Evolutionary conservation across 2,329 filamentous ascomycete genomes (phyloP).

Genomic region (Neopestalotiopsis sp.): DNA sequence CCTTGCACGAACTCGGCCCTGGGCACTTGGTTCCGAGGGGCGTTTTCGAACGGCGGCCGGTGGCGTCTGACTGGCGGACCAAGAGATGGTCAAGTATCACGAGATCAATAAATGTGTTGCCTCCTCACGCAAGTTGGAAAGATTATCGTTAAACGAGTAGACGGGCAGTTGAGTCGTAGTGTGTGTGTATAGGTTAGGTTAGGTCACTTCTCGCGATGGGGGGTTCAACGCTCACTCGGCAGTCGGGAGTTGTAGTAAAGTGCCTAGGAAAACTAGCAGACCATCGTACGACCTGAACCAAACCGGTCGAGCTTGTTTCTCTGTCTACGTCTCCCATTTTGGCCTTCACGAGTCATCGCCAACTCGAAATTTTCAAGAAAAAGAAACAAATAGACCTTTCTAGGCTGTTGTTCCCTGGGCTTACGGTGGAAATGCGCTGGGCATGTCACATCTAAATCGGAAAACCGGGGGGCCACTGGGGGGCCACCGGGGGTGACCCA

Average conservation of each 20-base stretch:
- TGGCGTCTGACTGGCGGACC: constrained; percentile 5
- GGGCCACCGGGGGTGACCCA: background rate
- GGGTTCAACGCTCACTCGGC: no score
- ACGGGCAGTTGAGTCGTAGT: background rate
- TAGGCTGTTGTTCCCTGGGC: background rate
- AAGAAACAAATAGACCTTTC: background rate
- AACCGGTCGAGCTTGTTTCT: no score
- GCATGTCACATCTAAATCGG: constrained; percentile 13
- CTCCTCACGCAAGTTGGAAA: background rate
- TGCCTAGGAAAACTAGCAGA: background rate
- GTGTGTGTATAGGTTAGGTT: no score
- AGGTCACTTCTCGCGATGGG: no score
- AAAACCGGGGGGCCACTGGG: background rate
- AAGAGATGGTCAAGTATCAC: background rate
- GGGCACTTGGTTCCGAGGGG: background rate
- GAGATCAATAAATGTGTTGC: constrained; percentile 3
- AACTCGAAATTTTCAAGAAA: background rate
- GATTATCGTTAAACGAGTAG: background rate
- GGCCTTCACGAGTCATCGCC: background rate
- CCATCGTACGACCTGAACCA: background rate
- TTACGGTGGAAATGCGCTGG: background rate
- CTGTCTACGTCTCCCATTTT: no score
- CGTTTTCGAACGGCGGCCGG: background rate
- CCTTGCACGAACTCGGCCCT: constrained; percentile 14
- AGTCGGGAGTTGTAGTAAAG: background rate